Conservation (phyloP, 2,329 filamentous ascomycete species). For the Aurifilum marmelostoma region DNA sequence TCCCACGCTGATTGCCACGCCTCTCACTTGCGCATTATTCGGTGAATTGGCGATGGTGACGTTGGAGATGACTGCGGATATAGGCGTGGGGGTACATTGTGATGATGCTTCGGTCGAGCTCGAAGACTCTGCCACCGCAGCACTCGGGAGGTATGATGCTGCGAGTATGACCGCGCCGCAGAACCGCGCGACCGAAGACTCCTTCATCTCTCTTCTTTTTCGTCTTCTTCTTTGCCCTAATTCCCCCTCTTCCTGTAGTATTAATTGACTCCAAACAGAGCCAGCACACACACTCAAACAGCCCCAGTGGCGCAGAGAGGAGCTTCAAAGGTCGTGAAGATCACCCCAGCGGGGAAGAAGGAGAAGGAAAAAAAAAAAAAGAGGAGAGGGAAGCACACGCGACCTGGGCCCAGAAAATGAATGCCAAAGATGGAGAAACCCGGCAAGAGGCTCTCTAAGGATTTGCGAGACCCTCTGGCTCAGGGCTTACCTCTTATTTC, state of each 20-base stretch:
- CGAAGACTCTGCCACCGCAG: slow-evolving; percentile 1
- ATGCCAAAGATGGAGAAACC: slow-evolving; percentile 1
- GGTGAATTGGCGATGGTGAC: slow-evolving; percentile 15
- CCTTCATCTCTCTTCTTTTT: background rate
- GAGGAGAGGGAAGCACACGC: background rate
- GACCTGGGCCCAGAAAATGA: background rate
- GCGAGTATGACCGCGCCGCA: background rate
- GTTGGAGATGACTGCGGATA: slow-evolving; percentile 10
- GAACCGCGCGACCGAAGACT: background rate
- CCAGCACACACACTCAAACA: background rate
- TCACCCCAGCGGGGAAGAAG: background rate
- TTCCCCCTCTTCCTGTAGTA: too few species aligned
- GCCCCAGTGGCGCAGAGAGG: background rate
- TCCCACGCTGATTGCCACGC: slow-evolving; percentile 13
- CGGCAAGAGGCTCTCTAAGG: background rate
- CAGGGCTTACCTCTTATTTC: slow-evolving; percentile 1
- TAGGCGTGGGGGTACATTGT: slow-evolving; percentile 5
- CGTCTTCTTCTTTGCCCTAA: too few species aligned
- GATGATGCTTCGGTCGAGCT: background rate
- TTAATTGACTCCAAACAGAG: background rate
- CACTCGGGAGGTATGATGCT: background rate
- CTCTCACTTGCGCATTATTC: slow-evolving; percentile 6
- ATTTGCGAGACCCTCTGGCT: background rate
- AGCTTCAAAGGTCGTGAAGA: slow-evolving; percentile 5
- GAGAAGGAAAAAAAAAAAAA: background rate